These are phyloP conservation scores for Ligustrum vulgare DNA, from an alignment of 257 asterid genomes.

Conservation along the genomic window DNA sequence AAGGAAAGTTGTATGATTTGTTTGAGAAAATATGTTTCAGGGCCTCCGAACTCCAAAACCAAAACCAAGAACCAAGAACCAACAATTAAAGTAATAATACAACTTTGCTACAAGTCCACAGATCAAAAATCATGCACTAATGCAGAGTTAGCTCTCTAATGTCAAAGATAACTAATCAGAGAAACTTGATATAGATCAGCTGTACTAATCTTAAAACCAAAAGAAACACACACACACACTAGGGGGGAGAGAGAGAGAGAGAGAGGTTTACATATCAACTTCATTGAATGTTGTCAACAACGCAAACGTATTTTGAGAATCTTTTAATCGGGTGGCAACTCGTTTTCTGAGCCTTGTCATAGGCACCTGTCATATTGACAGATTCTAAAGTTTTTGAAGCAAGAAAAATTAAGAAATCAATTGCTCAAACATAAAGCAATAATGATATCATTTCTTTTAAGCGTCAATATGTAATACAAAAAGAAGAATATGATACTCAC, in stretches of 20 bases:
- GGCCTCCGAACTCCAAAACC: background rate
- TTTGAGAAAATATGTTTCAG: background rate
- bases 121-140: slow-evolving; percentile 13
- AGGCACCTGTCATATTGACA: slow-evolving; percentile 59
- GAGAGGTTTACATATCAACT: slow-evolving; percentile 85
- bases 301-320: slow-evolving; percentile 97
- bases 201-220: slow-evolving; percentile 11
- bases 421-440: background rate
- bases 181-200: slow-evolving; percentile 2
- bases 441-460: background rate
- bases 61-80: background rate
- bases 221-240: background rate
- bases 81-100: background rate
- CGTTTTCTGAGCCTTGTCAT: slow-evolving; percentile 97
- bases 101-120: slow-evolving; percentile 4
- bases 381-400: slow-evolving; percentile 2
- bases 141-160: slow-evolving; percentile 9
- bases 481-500: slow-evolving; percentile 40
- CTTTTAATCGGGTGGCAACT: slow-evolving; percentile 90
- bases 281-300: slow-evolving; percentile 93
- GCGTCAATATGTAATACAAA: background rate
- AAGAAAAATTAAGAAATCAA: background rate
- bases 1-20: background rate
- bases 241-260: background rate
- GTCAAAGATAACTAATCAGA: background rate